A percentile compares a stretch with the other conserved stretches of the same genome.
Conservation (phyloP, 176 grass and related monocot species). For the Oryza glaberrima region DNA sequence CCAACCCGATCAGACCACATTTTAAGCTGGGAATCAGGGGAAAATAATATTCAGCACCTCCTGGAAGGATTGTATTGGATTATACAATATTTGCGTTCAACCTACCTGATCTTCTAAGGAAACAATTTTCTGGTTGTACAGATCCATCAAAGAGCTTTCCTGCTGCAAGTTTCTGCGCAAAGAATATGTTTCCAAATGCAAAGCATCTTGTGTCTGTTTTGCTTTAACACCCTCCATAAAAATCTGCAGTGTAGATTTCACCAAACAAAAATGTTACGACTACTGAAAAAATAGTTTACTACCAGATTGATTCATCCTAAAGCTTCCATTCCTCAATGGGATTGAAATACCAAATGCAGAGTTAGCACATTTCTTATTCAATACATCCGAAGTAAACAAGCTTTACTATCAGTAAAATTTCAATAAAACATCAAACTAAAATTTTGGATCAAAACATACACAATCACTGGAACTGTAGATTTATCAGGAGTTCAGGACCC, state of each 20-base stretch:
- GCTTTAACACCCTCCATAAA: slow-evolving; percentile 72
- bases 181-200: slow-evolving; percentile 50
- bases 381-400: background rate
- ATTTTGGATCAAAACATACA: background rate
- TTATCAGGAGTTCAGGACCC: background rate
- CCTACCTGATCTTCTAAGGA: slow-evolving; percentile 72
- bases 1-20: slow-evolving; percentile 60
- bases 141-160: slow-evolving; percentile 57
- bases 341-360: background rate
- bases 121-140: slow-evolving; percentile 60
- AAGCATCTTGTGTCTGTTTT: slow-evolving; percentile 54
- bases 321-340: background rate
- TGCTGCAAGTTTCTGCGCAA: slow-evolving; percentile 64
- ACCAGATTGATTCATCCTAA: background rate
- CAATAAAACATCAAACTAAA: slow-evolving; percentile 12
- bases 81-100: slow-evolving; percentile 3
- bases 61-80: background rate
- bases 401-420: background rate
- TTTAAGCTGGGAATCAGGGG: slow-evolving; percentile 55
- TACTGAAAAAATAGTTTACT: background rate
- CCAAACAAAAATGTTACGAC: slow-evolving; percentile 9
- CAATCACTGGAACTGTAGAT: background rate
- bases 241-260: slow-evolving; percentile 54
- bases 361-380: background rate
- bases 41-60: slow-evolving; percentile 10